Conservation (phyloP, 352 stramenopile genomes). For the Aphanomyces invadans region DNA sequence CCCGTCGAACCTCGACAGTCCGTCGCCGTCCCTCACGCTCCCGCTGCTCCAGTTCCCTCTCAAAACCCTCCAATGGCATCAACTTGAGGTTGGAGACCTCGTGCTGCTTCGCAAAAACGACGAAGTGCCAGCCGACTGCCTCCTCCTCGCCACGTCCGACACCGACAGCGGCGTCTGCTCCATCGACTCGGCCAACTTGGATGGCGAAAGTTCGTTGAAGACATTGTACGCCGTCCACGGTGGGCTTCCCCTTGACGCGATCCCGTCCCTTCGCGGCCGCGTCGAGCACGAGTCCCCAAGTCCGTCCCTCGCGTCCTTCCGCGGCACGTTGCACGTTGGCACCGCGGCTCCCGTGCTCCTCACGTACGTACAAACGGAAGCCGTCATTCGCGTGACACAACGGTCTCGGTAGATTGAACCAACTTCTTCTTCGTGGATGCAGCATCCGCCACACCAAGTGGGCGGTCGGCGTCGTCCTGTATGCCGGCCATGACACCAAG, state of each 20-base stretch:
- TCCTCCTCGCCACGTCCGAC: slow-evolving; percentile 41
- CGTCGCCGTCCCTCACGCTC: not conserved
- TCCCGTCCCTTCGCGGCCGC: slow-evolving; percentile 18
- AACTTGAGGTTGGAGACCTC: slow-evolving; percentile 37
- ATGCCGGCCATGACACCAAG: slow-evolving; percentile 72
- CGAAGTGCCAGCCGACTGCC: slow-evolving; percentile 57
- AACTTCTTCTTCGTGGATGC: slow-evolving; percentile 66
- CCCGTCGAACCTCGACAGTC: not conserved
- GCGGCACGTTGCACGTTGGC: not conserved
- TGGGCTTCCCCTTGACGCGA: slow-evolving; percentile 27
- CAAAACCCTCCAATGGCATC: not conserved
- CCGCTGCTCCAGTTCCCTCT: not conserved
- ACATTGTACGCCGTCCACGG: not conserved
- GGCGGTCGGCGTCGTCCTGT: slow-evolving; percentile 61
- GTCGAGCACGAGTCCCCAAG: slow-evolving; percentile 3
- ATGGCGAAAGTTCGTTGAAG: slow-evolving; percentile 25
- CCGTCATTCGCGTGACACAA: not conserved
- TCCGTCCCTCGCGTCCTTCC: not conserved
- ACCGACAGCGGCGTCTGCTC: slow-evolving; percentile 27
- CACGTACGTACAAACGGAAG: not conserved
- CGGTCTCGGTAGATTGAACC: slow-evolving; percentile 38
- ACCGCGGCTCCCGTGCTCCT: not conserved
- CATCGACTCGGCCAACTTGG: slow-evolving; percentile 24
- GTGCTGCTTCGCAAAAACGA: slow-evolving; percentile 43
- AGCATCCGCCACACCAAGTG: slow-evolving; percentile 80